Conservation (phyloP, 495 filamentous ascomycete species). For the Peziza echinospora region DNA sequence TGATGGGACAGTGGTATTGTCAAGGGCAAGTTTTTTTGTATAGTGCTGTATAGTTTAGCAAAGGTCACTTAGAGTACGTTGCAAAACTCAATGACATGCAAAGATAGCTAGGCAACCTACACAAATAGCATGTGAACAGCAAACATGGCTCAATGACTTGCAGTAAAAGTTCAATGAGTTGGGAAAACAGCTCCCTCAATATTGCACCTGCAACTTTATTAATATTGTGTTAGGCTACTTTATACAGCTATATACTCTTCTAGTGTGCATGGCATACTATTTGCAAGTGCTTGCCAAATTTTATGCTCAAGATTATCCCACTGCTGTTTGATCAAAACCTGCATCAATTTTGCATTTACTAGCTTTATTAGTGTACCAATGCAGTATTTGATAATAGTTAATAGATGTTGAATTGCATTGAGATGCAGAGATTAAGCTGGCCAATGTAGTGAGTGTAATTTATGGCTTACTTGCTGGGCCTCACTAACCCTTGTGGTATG, state of each 20-base stretch:
- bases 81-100: too few species aligned
- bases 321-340: slow-evolving; percentile 2
- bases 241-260: neutral
- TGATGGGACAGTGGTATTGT: too few species aligned
- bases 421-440: slow-evolving; percentile 5
- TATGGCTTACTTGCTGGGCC: neutral
- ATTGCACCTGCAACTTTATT: neutral
- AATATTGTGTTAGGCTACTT: slow-evolving; percentile 2
- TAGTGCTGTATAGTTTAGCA: too few species aligned
- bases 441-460: neutral
- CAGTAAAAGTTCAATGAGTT: too few species aligned
- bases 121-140: too few species aligned
- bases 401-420: slow-evolving; percentile 5
- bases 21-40: too few species aligned
- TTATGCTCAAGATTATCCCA: slow-evolving; percentile 3
- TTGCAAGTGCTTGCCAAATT: neutral
- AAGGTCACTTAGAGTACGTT: too few species aligned
- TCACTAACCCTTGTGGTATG: neutral
- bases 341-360: neutral
- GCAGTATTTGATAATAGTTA: neutral
- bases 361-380: neutral
- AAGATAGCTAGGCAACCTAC: too few species aligned
- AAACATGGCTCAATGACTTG: too few species aligned
- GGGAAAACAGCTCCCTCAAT: too few species aligned
- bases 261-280: slow-evolving; percentile 1